Evolutionary conservation across 306 rosid genomes (phyloP), one percentile per base, ranked within the genome.

Genomic region (Hylodesmum podocarpum): DNA sequence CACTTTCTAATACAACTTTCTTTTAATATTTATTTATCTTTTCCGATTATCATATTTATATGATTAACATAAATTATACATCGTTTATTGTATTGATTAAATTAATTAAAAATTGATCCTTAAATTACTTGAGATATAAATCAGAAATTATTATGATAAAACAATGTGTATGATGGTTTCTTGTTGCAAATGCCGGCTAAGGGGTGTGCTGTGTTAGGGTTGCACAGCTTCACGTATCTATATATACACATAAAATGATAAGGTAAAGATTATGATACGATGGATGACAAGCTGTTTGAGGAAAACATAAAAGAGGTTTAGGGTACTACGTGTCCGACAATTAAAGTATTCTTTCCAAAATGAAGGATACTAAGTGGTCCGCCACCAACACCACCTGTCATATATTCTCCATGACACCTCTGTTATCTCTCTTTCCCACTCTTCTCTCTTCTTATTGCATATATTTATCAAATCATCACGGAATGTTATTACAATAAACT

Each of bases 231-330:
- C n/a, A n/a, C n/a, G n/a, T n/a, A n/a, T n/a, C n/a, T n/a, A n/a
- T n/a, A n/a, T n/a, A n/a, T n/a, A n/a, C n/a, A n/a, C n/a, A 28
- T 29, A 19, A 5, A 18, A 29, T 33, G 68, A 77, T 66, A 25
- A 25, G 16, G 18, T 18, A n/a, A 5, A 70, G 49, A 37, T 49
- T 79, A 3, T 51, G 79, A 70, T 82, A 36, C 64, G 14, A 21
- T 77, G 63, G 14, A 21, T 77, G 63, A 82, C 82, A 77, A 79
- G 54, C 28, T 79, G 81, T 78, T 82, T 24, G 31, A n/a, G 28
- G 7, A 29, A 79, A 51, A 40, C 64, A 19, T 28, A 37, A 28
- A 1, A 27, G n/a, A 47, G 22, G 65, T 12, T 1, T 8, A 15
- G 36, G 15, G n/a, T n/a, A n/a, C n/a, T 61, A 61, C 73, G 53